Evolutionary conservation across 148 eudicot genomes (phyloP).

Genomic region (Fagopyrum tataricum): DNA sequence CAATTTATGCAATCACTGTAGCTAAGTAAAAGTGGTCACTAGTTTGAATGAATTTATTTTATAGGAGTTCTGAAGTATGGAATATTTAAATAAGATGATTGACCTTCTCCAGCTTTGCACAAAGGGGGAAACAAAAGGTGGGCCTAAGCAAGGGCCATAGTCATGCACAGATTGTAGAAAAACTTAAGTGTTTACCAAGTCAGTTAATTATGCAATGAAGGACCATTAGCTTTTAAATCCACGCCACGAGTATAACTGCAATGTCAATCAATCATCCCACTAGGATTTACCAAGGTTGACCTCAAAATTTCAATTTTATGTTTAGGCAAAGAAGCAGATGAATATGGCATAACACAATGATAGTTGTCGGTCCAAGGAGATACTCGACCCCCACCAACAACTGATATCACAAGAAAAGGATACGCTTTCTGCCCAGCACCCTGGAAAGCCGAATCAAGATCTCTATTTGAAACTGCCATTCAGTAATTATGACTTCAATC

Average conservation of each 20-base stretch:
- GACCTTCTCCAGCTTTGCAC: background rate
- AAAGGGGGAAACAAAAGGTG: background rate
- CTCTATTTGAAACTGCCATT: constrained; percentile 88
- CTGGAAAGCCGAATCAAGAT: constrained; percentile 87
- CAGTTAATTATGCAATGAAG: background rate
- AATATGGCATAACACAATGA: background rate
- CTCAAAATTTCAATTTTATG: background rate
- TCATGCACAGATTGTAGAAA: background rate
- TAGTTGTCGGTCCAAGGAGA: background rate
- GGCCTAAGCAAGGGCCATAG: background rate
- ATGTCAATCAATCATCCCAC: background rate
- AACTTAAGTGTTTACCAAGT: background rate
- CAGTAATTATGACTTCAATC: background rate
- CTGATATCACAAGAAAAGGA: constrained; percentile 35
- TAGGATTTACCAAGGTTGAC: background rate
- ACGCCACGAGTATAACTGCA: background rate
- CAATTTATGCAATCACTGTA: background rate
- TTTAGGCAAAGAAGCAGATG: background rate
- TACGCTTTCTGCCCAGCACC: constrained; percentile 98
- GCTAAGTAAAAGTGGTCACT: background rate
- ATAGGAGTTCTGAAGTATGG: background rate
- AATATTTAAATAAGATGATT: background rate
- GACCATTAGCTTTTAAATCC: background rate
- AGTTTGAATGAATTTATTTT: background rate
- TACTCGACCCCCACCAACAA: background rate